These are phyloP conservation scores for Sarocladium brachiariae DNA, from an alignment of 2,329 filamentous ascomycete species.

Conservation along the genomic window DNA sequence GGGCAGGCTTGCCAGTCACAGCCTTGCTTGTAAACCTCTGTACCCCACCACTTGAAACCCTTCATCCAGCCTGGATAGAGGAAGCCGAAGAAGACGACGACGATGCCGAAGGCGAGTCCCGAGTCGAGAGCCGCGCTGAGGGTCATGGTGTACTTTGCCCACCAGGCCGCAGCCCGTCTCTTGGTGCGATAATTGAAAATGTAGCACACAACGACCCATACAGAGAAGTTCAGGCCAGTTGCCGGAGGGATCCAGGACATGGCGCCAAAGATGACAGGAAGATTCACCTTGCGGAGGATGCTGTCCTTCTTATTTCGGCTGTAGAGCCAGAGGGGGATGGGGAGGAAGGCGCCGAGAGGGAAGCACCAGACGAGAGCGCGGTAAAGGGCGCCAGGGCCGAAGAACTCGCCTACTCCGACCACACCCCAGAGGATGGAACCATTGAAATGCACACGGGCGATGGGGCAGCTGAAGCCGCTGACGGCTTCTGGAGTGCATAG, in stretches of 20 bases:
- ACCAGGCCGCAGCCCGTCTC: conserved; percentile 66
- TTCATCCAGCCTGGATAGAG: conserved; percentile 73
- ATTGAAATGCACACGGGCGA: conserved; percentile 84
- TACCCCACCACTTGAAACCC: conserved; percentile 80
- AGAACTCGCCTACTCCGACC: conserved; percentile 76
- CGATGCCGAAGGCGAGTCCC: conserved; percentile 72
- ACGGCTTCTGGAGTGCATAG: conserved; percentile 76
- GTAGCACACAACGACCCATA: conserved; percentile 81
- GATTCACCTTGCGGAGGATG: conserved; percentile 68
- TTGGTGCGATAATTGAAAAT: conserved; percentile 74
- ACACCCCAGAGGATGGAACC: conserved; percentile 87
- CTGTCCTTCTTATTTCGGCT: conserved; percentile 49
- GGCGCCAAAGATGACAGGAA: conserved; percentile 76
- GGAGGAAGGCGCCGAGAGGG: conserved; percentile 66
- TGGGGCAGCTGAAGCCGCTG: conserved; percentile 82
- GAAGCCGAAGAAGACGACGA: conserved; percentile 80
- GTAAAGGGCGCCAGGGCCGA: conserved; percentile 69
- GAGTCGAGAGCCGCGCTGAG: conserved; percentile 77
- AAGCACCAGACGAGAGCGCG: conserved; percentile 76
- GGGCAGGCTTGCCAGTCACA: conserved; percentile 81
- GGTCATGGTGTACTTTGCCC: conserved; percentile 89
- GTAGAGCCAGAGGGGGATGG: conserved; percentile 68
- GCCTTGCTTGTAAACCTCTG: conserved; percentile 74
- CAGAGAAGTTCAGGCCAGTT: conserved; percentile 78
- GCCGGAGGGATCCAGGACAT: conserved; percentile 84